Percentiles rank a stretch among this genome's conserved stretches.
Evolutionary conservation across 257 asterid genomes (phyloP).

Genomic region (Solanum ossicruentum): DNA sequence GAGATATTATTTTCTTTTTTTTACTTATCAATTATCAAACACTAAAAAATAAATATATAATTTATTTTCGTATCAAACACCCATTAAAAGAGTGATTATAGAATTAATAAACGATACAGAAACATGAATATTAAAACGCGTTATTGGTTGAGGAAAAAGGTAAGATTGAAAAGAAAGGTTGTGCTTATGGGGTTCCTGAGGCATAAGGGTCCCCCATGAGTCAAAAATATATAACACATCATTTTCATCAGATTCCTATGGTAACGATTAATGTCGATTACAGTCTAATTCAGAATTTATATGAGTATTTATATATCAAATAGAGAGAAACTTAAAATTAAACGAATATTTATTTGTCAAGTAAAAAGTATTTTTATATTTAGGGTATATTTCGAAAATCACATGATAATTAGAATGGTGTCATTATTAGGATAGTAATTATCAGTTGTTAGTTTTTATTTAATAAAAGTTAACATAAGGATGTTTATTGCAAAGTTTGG

Average conservation of each 20-base stretch:
- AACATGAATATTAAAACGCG: neutral
- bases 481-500: too few relatives aligned
- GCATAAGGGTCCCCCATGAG: neutral
- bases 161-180: neutral
- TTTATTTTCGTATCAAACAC: neutral
- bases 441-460: too few relatives aligned
- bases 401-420: too few relatives aligned
- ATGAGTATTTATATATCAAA: neutral
- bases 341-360: too few relatives aligned
- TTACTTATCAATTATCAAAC: neutral
- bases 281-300: neutral
- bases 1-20: neutral
- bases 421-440: too few relatives aligned
- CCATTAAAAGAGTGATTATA: neutral
- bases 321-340: too few relatives aligned
- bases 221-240: neutral
- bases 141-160: neutral
- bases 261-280: neutral
- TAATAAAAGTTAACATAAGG: too few relatives aligned
- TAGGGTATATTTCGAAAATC: too few relatives aligned
- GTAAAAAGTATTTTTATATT: too few relatives aligned
- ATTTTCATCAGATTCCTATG: conserved; percentile 12
- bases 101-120: neutral
- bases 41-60: neutral
- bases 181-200: conserved; percentile 6